Conservation (phyloP, 108 stramenopile genomes). For the Skeletonema potamos region DNA sequence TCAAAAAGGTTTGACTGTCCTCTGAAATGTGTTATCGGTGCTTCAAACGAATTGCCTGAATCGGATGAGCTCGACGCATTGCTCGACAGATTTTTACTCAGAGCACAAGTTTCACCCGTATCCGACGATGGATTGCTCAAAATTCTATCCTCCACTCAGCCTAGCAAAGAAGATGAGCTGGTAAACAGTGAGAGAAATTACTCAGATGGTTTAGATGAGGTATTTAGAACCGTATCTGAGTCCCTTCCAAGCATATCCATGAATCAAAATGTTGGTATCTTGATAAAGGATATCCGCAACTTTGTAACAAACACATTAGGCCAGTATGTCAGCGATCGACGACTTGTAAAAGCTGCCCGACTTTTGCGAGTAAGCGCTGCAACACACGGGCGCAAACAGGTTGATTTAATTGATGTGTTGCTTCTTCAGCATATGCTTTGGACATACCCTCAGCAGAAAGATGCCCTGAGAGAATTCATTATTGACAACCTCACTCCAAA, state of each 20-base stretch:
- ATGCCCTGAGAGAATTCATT: slow-evolving; percentile 58
- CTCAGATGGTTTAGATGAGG: slow-evolving; percentile 34
- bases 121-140: slow-evolving; percentile 67
- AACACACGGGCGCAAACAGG: slow-evolving; percentile 53
- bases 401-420: slow-evolving; percentile 65
- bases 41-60: slow-evolving; percentile 78
- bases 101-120: slow-evolving; percentile 65
- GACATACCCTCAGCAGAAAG: slow-evolving; percentile 57
- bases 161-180: not conserved
- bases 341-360: slow-evolving; percentile 62
- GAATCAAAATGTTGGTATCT: slow-evolving; percentile 37
- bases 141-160: slow-evolving; percentile 51
- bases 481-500: slow-evolving; percentile 64
- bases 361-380: slow-evolving; percentile 66
- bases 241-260: slow-evolving; percentile 43
- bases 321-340: slow-evolving; percentile 63
- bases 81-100: slow-evolving; percentile 70
- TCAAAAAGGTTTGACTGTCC: slow-evolving; percentile 58
- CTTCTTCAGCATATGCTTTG: slow-evolving; percentile 67
- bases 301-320: slow-evolving; percentile 58
- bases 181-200: not conserved
- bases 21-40: slow-evolving; percentile 71
- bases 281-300: slow-evolving; percentile 54
- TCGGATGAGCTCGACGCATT: slow-evolving; percentile 76
- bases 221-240: slow-evolving; percentile 30